These are phyloP conservation scores for Aaosphaeria arxii DNA, from an alignment of 2,329 filamentous ascomycete species.

Conservation along the genomic window DNA sequence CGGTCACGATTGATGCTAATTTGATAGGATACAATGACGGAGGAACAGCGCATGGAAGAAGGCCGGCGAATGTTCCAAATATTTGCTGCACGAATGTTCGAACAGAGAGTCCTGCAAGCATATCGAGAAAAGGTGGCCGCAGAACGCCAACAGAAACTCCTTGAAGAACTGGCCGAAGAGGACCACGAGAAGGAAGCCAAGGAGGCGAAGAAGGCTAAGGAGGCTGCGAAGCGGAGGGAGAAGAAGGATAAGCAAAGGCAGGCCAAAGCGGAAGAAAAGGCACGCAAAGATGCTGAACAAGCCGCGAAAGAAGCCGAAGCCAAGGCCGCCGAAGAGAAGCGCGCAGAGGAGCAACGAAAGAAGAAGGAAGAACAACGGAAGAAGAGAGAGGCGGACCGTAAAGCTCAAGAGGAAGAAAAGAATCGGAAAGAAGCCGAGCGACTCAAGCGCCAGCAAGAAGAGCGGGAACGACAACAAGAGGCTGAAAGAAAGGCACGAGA, in stretches of 20 bases:
- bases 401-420: conserved; percentile 85
- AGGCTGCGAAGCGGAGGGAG: conserved; percentile 93
- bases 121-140: conserved; percentile 96
- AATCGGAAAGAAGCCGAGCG: conserved; percentile 82
- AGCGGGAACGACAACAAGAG: conserved; percentile 81
- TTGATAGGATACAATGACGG: conserved; percentile 85
- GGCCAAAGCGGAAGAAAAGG: conserved; percentile 85
- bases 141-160: conserved; percentile 84
- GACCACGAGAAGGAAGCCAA: conserved; percentile 70
- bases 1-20: conserved; percentile 11
- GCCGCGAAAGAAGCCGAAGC: conserved; percentile 79
- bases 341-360: conserved; percentile 73
- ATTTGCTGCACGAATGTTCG: conserved; percentile 98
- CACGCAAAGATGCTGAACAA: conserved; percentile 82
- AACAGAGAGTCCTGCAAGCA: conserved; percentile 93
- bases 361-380: conserved; percentile 87
- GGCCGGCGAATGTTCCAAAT: conserved; percentile 99
- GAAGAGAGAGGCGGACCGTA: conserved; percentile 88
- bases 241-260: conserved; percentile 88
- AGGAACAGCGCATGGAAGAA: conserved; percentile 98
- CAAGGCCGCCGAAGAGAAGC: conserved; percentile 73
- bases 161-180: conserved; percentile 90
- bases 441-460: conserved; percentile 73
- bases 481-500: conserved; percentile 80
- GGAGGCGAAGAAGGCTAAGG: conserved; percentile 89